A percentile compares a stretch with the other conserved stretches of the same genome.
Evolutionary conservation across 2,329 filamentous ascomycete species (phyloP).

Genomic region (Ophiostoma triangulosporum): DNA sequence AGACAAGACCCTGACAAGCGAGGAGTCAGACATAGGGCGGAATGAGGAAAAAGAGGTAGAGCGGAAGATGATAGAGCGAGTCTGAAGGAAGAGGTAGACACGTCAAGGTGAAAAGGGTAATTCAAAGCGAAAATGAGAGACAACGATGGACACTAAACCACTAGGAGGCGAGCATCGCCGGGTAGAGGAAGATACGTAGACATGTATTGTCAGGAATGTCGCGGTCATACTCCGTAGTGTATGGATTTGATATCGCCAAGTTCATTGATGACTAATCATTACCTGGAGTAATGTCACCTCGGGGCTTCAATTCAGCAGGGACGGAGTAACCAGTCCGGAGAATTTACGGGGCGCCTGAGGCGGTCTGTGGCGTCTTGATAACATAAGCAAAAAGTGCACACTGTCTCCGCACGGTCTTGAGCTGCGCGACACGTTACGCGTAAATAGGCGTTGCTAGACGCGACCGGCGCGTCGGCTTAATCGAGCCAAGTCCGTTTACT

Average conservation of each 20-base stretch:
- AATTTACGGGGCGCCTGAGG: too few species aligned
- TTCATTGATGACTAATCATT: too few species aligned
- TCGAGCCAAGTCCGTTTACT: neutral
- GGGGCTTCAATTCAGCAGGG: too few species aligned
- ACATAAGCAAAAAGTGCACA: neutral
- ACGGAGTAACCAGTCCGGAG: too few species aligned
- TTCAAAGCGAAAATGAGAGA: neutral
- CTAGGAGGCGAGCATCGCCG: too few species aligned
- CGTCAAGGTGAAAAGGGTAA: neutral
- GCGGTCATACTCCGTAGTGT: too few species aligned
- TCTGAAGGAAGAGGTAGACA: neutral
- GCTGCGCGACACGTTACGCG: constrained; percentile 7
- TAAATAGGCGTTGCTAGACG: constrained; percentile 9
- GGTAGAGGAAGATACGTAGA: too few species aligned
- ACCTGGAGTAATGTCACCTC: too few species aligned
- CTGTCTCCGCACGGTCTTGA: neutral
- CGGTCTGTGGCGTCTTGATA: neutral
- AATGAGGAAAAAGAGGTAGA: neutral
- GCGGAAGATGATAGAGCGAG: too few species aligned
- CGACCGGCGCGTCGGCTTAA: constrained; percentile 6
- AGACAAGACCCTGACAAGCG: neutral
- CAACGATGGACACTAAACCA: neutral
- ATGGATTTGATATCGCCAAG: too few species aligned
- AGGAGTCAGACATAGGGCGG: neutral
- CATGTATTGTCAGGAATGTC: too few species aligned